Evolutionary conservation across 345 rosid genomes (phyloP), one percentile per base, ranked within the genome.

Genomic region (Abelmoschus esculentus): DNA sequence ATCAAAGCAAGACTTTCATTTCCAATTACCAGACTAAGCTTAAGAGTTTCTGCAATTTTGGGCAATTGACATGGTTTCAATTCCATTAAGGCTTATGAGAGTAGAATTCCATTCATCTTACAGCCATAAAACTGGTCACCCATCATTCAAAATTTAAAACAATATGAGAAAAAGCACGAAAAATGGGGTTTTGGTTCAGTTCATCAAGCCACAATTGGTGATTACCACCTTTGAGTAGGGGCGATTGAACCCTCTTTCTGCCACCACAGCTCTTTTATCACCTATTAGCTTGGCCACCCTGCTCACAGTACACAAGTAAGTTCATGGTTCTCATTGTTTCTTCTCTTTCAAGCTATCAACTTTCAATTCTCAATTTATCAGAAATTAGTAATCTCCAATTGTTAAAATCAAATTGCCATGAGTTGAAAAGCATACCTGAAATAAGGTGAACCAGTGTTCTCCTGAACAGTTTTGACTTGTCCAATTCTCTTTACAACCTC

Each of bases 251-350:
- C 97, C 96, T 74, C 93, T 87, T 73, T 87, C 98, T 36, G 97
- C 97, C 3, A 90, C 98, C 14, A 86, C 91, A 11, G 96, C 97
- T 75, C 98, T 85, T 78, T 89, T 89, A 70, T 90, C 98, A 49
- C 98, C 96, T 31, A 90, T 79, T 70, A 89, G 83, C 77, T 90
- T 86, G 36, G 98, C 96, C 69, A 87, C 93, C 80, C 97, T 93
- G 83, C 49, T 22, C 76, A 74, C 42, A 36, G 42, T 38, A 38
- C 67, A 52, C 26, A 22, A 22, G n/a, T n/a, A 44, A 49, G 22
- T 13, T 47, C 3, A 19, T 14, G 26, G 3, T 66, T n/a, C 60
- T 44, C 52, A 58, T 58, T 10, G 49, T 32, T 17, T 49, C 14
- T 55, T 7, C 10, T 32, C 15, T 9, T 32, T 49, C 34, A n/a